These are phyloP conservation scores for Tuber magnatum DNA, from an alignment of 495 filamentous ascomycete species.

Conservation along the genomic window DNA sequence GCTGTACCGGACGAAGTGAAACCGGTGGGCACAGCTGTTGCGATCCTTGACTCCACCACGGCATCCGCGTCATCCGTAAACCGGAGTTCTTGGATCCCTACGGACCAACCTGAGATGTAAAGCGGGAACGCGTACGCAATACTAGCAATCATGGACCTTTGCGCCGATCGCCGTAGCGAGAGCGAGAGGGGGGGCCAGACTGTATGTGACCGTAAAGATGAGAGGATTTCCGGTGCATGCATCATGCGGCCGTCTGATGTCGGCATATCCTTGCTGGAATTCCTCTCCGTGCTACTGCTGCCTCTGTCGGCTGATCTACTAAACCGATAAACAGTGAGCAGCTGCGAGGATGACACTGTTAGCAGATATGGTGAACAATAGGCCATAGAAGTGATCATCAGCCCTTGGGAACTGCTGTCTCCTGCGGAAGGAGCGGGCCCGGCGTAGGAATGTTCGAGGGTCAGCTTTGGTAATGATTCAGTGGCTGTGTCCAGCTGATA, in stretches of 20 bases:
- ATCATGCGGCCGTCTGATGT: constrained; percentile 25
- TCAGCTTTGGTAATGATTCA: constrained; percentile 41
- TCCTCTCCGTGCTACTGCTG: constrained; percentile 13
- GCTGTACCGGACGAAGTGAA: constrained; percentile 45
- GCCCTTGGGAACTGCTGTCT: constrained; percentile 48
- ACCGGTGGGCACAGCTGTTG: constrained; percentile 46
- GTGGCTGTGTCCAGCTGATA: constrained; percentile 56
- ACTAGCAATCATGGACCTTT: constrained; percentile 58
- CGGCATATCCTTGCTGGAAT: constrained; percentile 22
- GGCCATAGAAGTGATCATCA: constrained; percentile 67
- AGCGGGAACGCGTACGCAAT: constrained; percentile 75
- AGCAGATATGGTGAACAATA: constrained; percentile 68
- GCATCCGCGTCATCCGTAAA: constrained; percentile 45
- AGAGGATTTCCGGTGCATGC: constrained; percentile 55
- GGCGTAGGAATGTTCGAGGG: constrained; percentile 30
- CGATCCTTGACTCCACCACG: constrained; percentile 45
- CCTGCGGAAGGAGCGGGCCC: constrained; percentile 15
- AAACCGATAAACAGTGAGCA: constrained; percentile 69
- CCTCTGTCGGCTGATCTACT: constrained; percentile 36
- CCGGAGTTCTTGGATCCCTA: constrained; percentile 82
- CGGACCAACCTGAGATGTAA: constrained; percentile 68
- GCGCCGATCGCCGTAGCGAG: constrained; percentile 58
- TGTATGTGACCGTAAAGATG: constrained; percentile 74
- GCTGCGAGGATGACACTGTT: constrained; percentile 57
- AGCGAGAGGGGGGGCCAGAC: constrained; percentile 71